These are phyloP conservation scores for Neurospora intermedia DNA, from an alignment of 495 filamentous ascomycete genomes.

Conservation along the genomic window DNA sequence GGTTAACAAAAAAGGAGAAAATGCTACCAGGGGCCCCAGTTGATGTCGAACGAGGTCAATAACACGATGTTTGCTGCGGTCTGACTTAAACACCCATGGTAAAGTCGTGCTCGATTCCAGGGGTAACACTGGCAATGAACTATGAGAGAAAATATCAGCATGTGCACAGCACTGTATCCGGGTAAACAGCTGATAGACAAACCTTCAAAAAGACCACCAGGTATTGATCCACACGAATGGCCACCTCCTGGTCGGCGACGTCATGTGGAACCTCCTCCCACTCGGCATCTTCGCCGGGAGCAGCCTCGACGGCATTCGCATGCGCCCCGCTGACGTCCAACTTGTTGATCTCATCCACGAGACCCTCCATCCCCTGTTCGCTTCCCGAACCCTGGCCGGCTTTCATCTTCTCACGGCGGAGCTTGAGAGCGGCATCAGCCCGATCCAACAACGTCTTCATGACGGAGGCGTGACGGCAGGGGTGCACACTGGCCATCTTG, in stretches of 20 bases:
- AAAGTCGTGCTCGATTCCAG: conserved; percentile 95
- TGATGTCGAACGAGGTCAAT: background rate
- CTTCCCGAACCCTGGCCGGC: conserved; percentile 32
- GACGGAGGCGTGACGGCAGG: conserved; percentile 83
- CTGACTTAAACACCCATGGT: conserved; percentile 77
- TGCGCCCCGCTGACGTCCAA: conserved; percentile 33
- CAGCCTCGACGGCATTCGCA: conserved; percentile 16
- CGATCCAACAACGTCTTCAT: conserved; percentile 98
- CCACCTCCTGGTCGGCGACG: conserved; percentile 68
- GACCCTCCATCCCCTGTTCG: conserved; percentile 43
- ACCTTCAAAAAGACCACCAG: conserved; percentile 90
- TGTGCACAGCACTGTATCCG: background rate
- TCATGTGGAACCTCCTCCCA: conserved; percentile 72
- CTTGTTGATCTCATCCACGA: conserved; percentile 51
- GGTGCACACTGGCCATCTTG: conserved; percentile 95
- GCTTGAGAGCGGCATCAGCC: conserved; percentile 84
- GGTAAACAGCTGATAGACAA: background rate
- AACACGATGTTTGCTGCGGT: background rate
- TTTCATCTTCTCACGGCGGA: conserved; percentile 71
- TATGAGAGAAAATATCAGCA: conserved; percentile 17
- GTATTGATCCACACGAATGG: conserved; percentile 95
- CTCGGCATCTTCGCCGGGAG: conserved; percentile 49
- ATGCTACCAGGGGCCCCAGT: background rate
- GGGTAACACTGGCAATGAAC: conserved; percentile 95
- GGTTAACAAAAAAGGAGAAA: background rate